Conservation (phyloP, 176 grass and related monocot species). For the Metroxylon sagu region DNA sequence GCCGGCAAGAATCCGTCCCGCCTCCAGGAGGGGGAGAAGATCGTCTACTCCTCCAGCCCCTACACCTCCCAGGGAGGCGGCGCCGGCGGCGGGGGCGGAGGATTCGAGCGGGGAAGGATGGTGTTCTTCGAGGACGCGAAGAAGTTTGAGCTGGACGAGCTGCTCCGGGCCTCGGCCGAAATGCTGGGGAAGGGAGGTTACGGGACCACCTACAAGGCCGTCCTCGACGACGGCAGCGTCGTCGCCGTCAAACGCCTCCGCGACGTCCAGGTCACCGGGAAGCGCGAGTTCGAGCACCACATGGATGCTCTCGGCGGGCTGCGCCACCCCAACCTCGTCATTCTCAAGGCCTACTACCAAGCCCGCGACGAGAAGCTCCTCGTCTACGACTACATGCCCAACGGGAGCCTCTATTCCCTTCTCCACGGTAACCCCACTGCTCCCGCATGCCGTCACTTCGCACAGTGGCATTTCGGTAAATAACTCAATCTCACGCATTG, state of each 20-base stretch:
- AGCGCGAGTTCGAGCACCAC: slow-evolving; percentile 87
- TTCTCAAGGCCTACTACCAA: slow-evolving; percentile 82
- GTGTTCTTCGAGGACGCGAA: slow-evolving; percentile 55
- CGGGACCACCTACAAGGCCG: slow-evolving; percentile 81
- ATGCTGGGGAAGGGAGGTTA: slow-evolving; percentile 91
- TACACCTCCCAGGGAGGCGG: slow-evolving; percentile 34
- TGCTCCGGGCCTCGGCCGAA: slow-evolving; percentile 88
- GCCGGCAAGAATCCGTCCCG: slow-evolving; percentile 36
- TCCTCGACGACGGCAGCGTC: slow-evolving; percentile 75
- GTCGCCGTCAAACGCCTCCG: slow-evolving; percentile 85
- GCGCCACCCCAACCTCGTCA: slow-evolving; percentile 67
- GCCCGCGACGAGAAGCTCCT: slow-evolving; percentile 96
- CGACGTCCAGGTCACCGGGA: slow-evolving; percentile 39
- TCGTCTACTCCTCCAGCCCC: slow-evolving; percentile 93
- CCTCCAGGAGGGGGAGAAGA: slow-evolving; percentile 83
- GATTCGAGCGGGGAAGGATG: slow-evolving; percentile 77
- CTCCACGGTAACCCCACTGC: slow-evolving; percentile 47
- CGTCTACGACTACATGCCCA: slow-evolving; percentile 96
- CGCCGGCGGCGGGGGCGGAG: background rate
- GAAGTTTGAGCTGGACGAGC: slow-evolving; percentile 84
- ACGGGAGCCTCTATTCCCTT: slow-evolving; percentile 77
- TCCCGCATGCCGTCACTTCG: no score
- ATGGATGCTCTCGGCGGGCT: slow-evolving; percentile 62
- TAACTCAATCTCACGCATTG: no score
- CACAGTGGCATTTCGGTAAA: no score